These are phyloP conservation scores for Ophiorrhiza pumila DNA, from an alignment of 257 asterid genomes.

Conservation along the genomic window DNA sequence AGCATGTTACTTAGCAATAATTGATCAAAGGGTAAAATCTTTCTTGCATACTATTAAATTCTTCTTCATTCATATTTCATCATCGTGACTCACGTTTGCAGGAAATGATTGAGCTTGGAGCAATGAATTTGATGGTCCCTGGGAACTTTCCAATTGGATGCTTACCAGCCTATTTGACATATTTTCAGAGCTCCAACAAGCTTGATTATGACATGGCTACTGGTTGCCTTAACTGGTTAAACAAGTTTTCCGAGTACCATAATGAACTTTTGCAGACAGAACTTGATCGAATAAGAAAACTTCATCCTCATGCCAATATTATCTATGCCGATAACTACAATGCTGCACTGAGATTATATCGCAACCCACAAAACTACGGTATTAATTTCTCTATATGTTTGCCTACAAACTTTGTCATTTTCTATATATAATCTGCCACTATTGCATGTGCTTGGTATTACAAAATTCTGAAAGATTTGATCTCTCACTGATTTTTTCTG, in stretches of 20 bases:
- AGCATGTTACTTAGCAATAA: too few relatives aligned
- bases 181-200: slow-evolving; percentile 10
- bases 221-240: slow-evolving; percentile 37
- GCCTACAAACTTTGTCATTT: too few relatives aligned
- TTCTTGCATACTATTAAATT: too few relatives aligned
- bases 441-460: too few relatives aligned
- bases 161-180: slow-evolving; percentile 26
- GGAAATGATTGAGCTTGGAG: slow-evolving; percentile 54
- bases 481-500: too few relatives aligned
- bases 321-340: slow-evolving; percentile 47
- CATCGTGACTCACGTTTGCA: too few relatives aligned
- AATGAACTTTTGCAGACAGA: slow-evolving; percentile 26
- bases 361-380: slow-evolving; percentile 24
- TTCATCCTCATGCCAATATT: slow-evolving; percentile 28
- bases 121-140: slow-evolving; percentile 43
- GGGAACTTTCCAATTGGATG: slow-evolving; percentile 54
- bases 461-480: too few relatives aligned
- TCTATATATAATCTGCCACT: too few relatives aligned
- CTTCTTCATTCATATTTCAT: too few relatives aligned
- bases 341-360: slow-evolving; percentile 28
- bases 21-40: too few relatives aligned
- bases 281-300: slow-evolving; percentile 13
- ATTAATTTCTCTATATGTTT: too few relatives aligned
- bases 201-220: slow-evolving; percentile 26
- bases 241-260: slow-evolving; percentile 26